Evolutionary conservation across 2,329 filamentous ascomycete genomes (phyloP).

Genomic region (Trichoderma sp.): DNA sequence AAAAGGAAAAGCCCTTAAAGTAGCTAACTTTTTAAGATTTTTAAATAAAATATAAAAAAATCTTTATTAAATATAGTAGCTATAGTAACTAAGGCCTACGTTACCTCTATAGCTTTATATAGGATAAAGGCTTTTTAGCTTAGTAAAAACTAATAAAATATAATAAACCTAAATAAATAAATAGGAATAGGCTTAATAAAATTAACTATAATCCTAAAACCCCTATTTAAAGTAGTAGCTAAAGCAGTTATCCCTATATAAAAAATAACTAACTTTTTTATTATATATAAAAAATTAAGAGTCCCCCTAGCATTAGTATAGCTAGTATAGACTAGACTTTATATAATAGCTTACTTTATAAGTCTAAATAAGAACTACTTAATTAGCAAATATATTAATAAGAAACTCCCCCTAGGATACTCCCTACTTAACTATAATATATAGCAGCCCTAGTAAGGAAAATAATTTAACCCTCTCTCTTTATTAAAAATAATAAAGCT

Average conservation of each 20-base stretch:
- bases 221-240: background rate
- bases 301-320: background rate
- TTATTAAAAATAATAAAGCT: background rate
- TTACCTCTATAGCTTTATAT: background rate
- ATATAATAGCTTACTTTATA: no score
- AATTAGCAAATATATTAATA: no score
- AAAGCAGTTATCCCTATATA: background rate
- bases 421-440: background rate
- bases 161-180: no score
- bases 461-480: background rate
- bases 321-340: no score
- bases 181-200: background rate
- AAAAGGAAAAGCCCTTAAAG: background rate
- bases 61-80: no score
- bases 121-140: background rate
- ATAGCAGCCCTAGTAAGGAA: background rate
- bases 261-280: background rate
- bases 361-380: no score
- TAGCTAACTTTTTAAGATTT: background rate
- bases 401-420: no score
- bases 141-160: background rate
- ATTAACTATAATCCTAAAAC: background rate
- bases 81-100: background rate
- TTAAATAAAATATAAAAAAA: no score
- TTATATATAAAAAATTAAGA: background rate